Percentiles rank a stretch among this genome's conserved stretches.
Evolutionary conservation across 768 basidiomycete genomes (phyloP).

Genomic region (Suillus paluster): DNA sequence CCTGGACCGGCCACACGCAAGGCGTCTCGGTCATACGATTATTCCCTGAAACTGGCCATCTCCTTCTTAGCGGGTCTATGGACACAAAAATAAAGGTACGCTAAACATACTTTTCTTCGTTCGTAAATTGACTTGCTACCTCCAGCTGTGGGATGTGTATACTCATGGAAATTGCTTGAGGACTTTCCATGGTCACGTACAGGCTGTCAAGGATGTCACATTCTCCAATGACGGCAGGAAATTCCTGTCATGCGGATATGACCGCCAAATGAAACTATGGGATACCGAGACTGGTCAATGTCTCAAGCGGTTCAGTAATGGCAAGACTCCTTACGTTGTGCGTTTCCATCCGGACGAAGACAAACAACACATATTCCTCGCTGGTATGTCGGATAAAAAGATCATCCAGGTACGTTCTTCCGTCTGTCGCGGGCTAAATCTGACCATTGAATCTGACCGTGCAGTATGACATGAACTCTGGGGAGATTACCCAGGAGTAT

Average conservation of each 20-base stretch:
- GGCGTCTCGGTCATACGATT: slow-evolving; percentile 93
- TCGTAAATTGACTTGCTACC: slow-evolving; percentile 11
- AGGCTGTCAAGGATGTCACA: slow-evolving; percentile 94
- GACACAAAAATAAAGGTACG: slow-evolving; percentile 97
- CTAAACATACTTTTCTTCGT: not conserved
- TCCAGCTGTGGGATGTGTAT: slow-evolving; percentile 97
- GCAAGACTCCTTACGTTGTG: slow-evolving; percentile 95
- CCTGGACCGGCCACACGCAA: slow-evolving; percentile 97
- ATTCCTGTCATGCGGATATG: slow-evolving; percentile 93
- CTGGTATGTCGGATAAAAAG: slow-evolving; percentile 99
- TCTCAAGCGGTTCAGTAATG: slow-evolving; percentile 94
- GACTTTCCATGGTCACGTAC: slow-evolving; percentile 96
- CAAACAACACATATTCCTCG: slow-evolving; percentile 94
- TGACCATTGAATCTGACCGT: not conserved
- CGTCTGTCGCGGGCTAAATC: slow-evolving; percentile 6
- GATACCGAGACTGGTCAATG: slow-evolving; percentile 99
- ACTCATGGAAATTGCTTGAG: slow-evolving; percentile 95
- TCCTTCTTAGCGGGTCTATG: slow-evolving; percentile 94
- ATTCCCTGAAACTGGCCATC: slow-evolving; percentile 92
- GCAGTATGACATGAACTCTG: slow-evolving; percentile 94
- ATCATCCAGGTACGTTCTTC: slow-evolving; percentile 82
- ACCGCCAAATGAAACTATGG: slow-evolving; percentile 98
- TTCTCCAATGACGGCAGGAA: slow-evolving; percentile 92
- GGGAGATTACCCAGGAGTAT: slow-evolving; percentile 97
- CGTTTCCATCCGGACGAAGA: slow-evolving; percentile 96